Evolutionary conservation across 495 filamentous ascomycete species (phyloP).

Genomic region (Hypoxylon crocopeplum): DNA sequence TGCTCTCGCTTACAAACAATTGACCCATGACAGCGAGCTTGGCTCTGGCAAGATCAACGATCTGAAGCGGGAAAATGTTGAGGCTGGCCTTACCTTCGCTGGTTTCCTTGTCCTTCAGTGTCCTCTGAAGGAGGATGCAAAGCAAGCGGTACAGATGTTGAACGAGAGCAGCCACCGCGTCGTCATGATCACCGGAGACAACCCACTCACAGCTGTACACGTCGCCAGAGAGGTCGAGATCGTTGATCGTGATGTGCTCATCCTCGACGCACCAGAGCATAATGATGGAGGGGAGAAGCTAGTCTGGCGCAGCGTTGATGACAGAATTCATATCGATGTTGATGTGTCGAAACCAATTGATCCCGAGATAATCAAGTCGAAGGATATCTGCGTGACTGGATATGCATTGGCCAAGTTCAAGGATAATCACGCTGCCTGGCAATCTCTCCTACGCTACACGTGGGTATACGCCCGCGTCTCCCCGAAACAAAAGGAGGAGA

Average conservation of each 20-base stretch:
- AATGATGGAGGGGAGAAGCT: constrained; percentile 81
- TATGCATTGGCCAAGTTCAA: constrained; percentile 93
- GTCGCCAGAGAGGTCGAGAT: constrained; percentile 97
- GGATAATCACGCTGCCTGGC: constrained; percentile 70
- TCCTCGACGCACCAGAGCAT: constrained; percentile 93
- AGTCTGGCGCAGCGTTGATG: constrained; percentile 95
- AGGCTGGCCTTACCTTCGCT: constrained; percentile 83
- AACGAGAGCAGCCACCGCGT: constrained; percentile 98
- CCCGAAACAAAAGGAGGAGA: constrained; percentile 98
- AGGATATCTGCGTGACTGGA: constrained; percentile 95
- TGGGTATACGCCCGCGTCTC: constrained; percentile 99
- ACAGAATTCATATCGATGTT: constrained; percentile 85
- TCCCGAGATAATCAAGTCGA: constrained; percentile 77
- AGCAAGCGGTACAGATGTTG: constrained; percentile 91
- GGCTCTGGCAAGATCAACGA: constrained; percentile 87
- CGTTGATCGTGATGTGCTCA: constrained; percentile 92
- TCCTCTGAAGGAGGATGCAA: constrained; percentile 95
- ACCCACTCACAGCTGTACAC: constrained; percentile 94
- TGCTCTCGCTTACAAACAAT: constrained; percentile 90
- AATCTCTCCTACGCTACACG: constrained; percentile 79
- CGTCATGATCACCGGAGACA: constrained; percentile 99
- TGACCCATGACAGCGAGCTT: constrained; percentile 79
- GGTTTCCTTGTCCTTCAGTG: constrained; percentile 96
- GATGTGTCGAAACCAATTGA: constrained; percentile 84
- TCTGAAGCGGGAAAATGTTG: constrained; percentile 88